Evolutionary conservation across 495 filamentous ascomycete species (phyloP).

Genomic region (Rhypophila decipiens): DNA sequence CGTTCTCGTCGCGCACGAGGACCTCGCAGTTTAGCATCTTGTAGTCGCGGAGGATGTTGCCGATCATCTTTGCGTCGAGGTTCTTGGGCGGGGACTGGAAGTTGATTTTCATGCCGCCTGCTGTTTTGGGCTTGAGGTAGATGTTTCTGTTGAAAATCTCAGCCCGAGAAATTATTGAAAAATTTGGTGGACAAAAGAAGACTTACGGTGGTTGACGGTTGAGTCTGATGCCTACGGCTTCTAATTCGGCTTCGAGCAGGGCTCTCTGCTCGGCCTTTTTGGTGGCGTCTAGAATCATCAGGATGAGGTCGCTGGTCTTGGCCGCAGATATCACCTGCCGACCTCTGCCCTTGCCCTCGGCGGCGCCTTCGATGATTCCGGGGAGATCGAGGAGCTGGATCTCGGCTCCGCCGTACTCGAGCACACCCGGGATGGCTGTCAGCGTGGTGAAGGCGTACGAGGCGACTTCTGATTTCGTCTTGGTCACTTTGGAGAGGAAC

Average conservation of each 20-base stretch:
- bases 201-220: slow-evolving; percentile 87
- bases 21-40: slow-evolving; percentile 98
- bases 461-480: slow-evolving; percentile 94
- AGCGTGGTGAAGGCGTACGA: slow-evolving; percentile 97
- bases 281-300: slow-evolving; percentile 96
- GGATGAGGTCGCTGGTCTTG: slow-evolving; percentile 94
- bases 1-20: slow-evolving; percentile 87
- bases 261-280: slow-evolving; percentile 93
- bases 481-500: slow-evolving; percentile 97
- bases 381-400: slow-evolving; percentile 98
- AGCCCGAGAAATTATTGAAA: not conserved
- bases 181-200: not conserved
- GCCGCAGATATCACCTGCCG: slow-evolving; percentile 98
- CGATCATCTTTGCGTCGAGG: slow-evolving; percentile 95
- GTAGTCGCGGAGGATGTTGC: slow-evolving; percentile 94
- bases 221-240: slow-evolving; percentile 91
- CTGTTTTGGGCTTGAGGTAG: slow-evolving; percentile 95
- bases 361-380: slow-evolving; percentile 96
- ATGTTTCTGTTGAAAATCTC: slow-evolving; percentile 63
- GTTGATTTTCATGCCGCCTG: slow-evolving; percentile 97
- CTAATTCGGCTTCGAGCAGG: slow-evolving; percentile 84
- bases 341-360: slow-evolving; percentile 94
- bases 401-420: slow-evolving; percentile 97
- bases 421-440: slow-evolving; percentile 93
- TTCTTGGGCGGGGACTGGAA: slow-evolving; percentile 84